Evolutionary conservation across 192 early-diverging fungal species (phyloP), one percentile per base, ranked within the genome.

Genomic region (Chytriomyces sp.): DNA sequence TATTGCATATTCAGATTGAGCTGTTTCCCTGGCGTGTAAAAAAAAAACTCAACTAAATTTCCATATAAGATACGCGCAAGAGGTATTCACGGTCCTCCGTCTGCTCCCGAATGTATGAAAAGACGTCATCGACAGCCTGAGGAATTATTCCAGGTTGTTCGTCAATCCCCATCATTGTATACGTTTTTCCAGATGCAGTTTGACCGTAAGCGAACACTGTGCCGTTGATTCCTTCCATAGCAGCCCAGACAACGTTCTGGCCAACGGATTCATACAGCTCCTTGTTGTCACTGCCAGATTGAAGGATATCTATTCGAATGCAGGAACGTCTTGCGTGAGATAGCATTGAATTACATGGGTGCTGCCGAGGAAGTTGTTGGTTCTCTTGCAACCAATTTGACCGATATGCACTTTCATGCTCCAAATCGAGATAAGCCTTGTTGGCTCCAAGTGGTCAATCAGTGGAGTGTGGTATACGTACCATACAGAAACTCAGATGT

Each of bases 161-260:
- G 5, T 93, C 85, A 32, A 76, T 85, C 22, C 92, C 92, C 83
- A 78, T 86, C 86, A 78, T 84, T n/a, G 80, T 49, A 68, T 79
- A 82, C 39, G 81, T 82, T 59, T 82, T 82, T n/a, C 81, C 81
- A 14, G 77, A 77, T 2, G 76, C 80, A 2, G 81, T 82, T 53
- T 83, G 66, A 28, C 97, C 97, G 82, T 99, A 99, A 4, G 97
- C 95, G 85, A 99, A 99, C 3, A 99, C 93, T 31, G 54, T 88
- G 82, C 93, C 93, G 76, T 96, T 95, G 67, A 93, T 91, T 12
- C 94, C 94, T 32, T 91, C 88, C 95, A 96, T 95, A 3, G 93
- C 80, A 10, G 83, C 83, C 31, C 75, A 63, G 26, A 91, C 85
- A 3, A 90, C 87, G 44, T 80, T 74, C 73, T 85, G 79, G 31